These are phyloP conservation scores for Colletotrichum eremochloae DNA, from an alignment of 2,329 filamentous ascomycete species.

Conservation along the genomic window DNA sequence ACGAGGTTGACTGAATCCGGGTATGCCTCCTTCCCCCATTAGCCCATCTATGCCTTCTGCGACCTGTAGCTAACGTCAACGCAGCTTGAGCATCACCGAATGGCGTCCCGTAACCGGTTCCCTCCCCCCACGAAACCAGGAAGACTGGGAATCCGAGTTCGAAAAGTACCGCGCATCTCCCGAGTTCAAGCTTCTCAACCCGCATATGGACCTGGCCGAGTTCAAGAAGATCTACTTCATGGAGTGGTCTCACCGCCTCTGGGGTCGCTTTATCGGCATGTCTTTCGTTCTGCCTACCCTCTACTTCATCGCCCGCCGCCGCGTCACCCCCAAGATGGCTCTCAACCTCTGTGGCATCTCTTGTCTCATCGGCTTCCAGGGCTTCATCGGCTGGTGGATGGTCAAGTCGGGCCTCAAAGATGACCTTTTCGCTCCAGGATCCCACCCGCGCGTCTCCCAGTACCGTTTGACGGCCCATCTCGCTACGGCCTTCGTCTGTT, in stretches of 20 bases:
- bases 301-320: constrained; percentile 87
- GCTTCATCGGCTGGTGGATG: constrained; percentile 99
- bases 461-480: constrained; percentile 93
- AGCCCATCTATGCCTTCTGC: neutral
- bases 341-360: constrained; percentile 85
- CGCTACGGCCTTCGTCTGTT: constrained; percentile 91
- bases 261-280: constrained; percentile 92
- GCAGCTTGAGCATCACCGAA: constrained; percentile 95
- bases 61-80: constrained; percentile 17
- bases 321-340: constrained; percentile 84
- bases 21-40: constrained; percentile 61
- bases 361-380: constrained; percentile 92
- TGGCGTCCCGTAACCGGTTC: constrained; percentile 97
- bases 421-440: constrained; percentile 91
- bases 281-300: constrained; percentile 89
- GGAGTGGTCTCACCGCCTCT: constrained; percentile 97
- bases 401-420: constrained; percentile 96
- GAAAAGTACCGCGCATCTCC: constrained; percentile 91
- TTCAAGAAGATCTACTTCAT: constrained; percentile 99
- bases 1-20: constrained; percentile 96
- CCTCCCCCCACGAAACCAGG: constrained; percentile 81
- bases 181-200: constrained; percentile 92
- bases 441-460: constrained; percentile 92
- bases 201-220: constrained; percentile 90
- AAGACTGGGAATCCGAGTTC: constrained; percentile 94